Conservation (phyloP, 2,329 filamentous ascomycete species). For the Epichloe festucae region DNA sequence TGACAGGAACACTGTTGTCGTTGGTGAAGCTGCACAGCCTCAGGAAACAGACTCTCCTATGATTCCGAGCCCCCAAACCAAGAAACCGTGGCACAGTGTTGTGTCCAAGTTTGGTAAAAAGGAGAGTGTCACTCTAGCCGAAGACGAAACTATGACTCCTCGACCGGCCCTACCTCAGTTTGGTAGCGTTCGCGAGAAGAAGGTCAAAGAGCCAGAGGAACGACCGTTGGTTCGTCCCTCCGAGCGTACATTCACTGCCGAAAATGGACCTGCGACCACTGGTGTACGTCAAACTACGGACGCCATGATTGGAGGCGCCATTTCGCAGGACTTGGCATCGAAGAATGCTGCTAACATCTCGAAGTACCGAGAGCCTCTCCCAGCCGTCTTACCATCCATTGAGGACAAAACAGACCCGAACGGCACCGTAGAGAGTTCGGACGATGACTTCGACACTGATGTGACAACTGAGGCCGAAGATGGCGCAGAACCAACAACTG, state of each 20-base stretch:
- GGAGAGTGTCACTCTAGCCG: constrained; percentile 34
- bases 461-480: constrained; percentile 7
- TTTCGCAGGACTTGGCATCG: constrained; percentile 39
- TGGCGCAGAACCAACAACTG: background rate
- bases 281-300: constrained; percentile 43
- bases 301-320: constrained; percentile 40
- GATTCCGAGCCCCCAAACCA: constrained; percentile 22
- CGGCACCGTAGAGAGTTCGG: constrained; percentile 22
- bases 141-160: constrained; percentile 61
- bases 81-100: constrained; percentile 38
- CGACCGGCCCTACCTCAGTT: constrained; percentile 61
- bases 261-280: constrained; percentile 1
- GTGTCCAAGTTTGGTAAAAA: constrained; percentile 38
- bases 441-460: constrained; percentile 16
- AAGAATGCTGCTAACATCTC: constrained; percentile 44
- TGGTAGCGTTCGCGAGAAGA: constrained; percentile 57
- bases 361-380: constrained; percentile 49
- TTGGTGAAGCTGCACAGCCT: constrained; percentile 32
- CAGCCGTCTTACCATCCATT: constrained; percentile 57
- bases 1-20: constrained; percentile 44
- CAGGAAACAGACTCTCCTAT: constrained; percentile 27
- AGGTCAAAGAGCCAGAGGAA: constrained; percentile 39
- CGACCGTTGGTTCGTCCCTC: constrained; percentile 43
- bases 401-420: constrained; percentile 55
- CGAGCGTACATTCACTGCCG: constrained; percentile 20